These are phyloP conservation scores for Crepidotus variabilis DNA, from an alignment of 768 basidiomycete genomes.

Conservation along the genomic window DNA sequence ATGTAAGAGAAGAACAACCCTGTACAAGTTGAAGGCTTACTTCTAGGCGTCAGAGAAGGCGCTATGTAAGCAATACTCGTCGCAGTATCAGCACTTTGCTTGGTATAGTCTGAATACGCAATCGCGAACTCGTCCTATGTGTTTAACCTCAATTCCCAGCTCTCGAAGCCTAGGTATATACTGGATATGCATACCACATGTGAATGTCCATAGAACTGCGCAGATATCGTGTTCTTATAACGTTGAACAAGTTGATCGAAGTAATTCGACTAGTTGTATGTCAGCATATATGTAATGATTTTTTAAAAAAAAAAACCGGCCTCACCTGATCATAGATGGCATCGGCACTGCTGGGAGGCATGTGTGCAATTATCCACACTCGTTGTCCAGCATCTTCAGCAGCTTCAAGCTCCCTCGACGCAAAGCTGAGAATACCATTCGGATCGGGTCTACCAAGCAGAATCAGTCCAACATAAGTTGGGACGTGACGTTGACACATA, in stretches of 20 bases:
- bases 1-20: background rate
- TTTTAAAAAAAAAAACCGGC: background rate
- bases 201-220: constrained; percentile 60
- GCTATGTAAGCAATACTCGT: constrained; percentile 46
- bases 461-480: background rate
- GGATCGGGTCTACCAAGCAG: constrained; percentile 42
- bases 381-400: constrained; percentile 59
- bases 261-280: constrained; percentile 47
- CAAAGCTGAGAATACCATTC: constrained; percentile 55
- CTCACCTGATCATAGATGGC: constrained; percentile 47
- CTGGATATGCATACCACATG: constrained; percentile 30
- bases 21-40: constrained; percentile 21
- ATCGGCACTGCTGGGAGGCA: constrained; percentile 49
- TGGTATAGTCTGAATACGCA: constrained; percentile 50
- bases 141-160: background rate
- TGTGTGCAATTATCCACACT: constrained; percentile 61
- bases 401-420: constrained; percentile 48
- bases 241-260: constrained; percentile 60
- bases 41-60: constrained; percentile 55
- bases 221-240: constrained; percentile 56
- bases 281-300: background rate
- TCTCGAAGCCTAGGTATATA: too few species aligned
- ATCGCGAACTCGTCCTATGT: constrained; percentile 55
- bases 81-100: constrained; percentile 41
- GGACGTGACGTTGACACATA: constrained; percentile 19